Conservation (phyloP, 2,329 filamentous ascomycete genomes). For the Zymoseptoria brevis region DNA sequence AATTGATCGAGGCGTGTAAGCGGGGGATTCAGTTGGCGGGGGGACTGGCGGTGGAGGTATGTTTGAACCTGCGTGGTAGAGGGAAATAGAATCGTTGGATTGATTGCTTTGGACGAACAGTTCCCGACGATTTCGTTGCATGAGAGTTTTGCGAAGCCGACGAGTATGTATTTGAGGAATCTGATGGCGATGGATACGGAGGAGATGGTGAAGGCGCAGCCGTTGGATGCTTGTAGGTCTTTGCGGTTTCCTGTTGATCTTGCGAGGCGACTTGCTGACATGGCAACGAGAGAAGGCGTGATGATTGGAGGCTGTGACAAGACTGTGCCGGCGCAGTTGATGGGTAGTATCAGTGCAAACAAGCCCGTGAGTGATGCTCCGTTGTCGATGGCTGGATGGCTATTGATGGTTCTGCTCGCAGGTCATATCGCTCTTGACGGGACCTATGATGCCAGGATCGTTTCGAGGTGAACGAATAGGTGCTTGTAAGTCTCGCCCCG, state of each 20-base stretch:
- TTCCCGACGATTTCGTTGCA: constrained; percentile 68
- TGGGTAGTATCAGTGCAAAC: constrained; percentile 68
- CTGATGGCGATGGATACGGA: constrained; percentile 75
- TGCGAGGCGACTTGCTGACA: not conserved
- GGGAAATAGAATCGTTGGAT: too few relatives aligned
- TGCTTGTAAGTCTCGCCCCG: too few relatives aligned
- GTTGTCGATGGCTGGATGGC: too few relatives aligned
- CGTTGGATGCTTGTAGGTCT: constrained; percentile 51
- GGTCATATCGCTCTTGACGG: constrained; percentile 56
- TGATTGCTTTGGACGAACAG: not conserved
- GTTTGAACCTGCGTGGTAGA: too few relatives aligned
- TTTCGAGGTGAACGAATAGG: constrained; percentile 57
- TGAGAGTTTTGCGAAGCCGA: constrained; percentile 61
- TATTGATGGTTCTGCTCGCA: not conserved
- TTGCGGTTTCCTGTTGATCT: too few relatives aligned
- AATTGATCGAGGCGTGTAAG: constrained; percentile 63
- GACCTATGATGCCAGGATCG: constrained; percentile 68
- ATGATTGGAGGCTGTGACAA: constrained; percentile 59
- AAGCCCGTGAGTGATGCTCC: constrained; percentile 47
- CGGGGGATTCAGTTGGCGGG: constrained; percentile 60
- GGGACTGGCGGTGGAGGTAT: constrained; percentile 54
- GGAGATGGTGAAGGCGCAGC: constrained; percentile 67
- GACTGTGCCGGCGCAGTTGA: constrained; percentile 64
- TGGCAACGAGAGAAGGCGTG: constrained; percentile 1
- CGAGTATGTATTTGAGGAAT: constrained; percentile 67